These are phyloP conservation scores for Orbilia brochopaga DNA, from an alignment of 2,329 filamentous ascomycete species.

Conservation along the genomic window DNA sequence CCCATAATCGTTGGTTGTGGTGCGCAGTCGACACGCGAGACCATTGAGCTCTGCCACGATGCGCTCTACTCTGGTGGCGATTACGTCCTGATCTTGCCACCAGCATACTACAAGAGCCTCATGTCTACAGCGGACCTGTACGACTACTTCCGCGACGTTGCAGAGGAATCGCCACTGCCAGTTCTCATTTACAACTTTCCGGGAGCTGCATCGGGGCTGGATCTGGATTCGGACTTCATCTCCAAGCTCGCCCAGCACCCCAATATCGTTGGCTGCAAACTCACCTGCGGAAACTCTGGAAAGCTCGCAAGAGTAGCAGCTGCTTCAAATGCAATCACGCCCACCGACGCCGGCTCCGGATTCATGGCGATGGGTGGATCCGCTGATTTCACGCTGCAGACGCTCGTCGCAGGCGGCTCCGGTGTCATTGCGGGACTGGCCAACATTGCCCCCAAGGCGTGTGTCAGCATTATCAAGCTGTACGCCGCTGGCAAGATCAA, in stretches of 20 bases:
- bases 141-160: constrained; percentile 76
- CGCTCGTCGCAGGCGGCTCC: constrained; percentile 75
- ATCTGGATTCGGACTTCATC: constrained; percentile 87
- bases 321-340: constrained; percentile 73
- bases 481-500: constrained; percentile 74
- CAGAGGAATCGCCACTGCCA: constrained; percentile 76
- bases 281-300: constrained; percentile 88
- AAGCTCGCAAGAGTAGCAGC: constrained; percentile 83
- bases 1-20: constrained; percentile 83
- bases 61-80: constrained; percentile 74
- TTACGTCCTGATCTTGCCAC: constrained; percentile 78
- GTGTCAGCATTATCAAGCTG: constrained; percentile 77
- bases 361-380: constrained; percentile 90
- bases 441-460: constrained; percentile 83
- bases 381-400: constrained; percentile 85
- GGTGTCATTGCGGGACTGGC: constrained; percentile 86
- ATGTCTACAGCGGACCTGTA: constrained; percentile 76
- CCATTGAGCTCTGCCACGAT: constrained; percentile 74
- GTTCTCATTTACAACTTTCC: constrained; percentile 90
- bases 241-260: constrained; percentile 78
- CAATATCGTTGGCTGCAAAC: constrained; percentile 87
- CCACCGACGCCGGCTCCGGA: constrained; percentile 65
- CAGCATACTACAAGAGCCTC: constrained; percentile 80
- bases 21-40: constrained; percentile 79
- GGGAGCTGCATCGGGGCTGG: constrained; percentile 81